Percentiles rank a stretch among this genome's conserved stretches.
These are phyloP conservation scores for Boletus vinaceobasis DNA, from an alignment of 768 basidiomycete species.

Conservation along the genomic window DNA sequence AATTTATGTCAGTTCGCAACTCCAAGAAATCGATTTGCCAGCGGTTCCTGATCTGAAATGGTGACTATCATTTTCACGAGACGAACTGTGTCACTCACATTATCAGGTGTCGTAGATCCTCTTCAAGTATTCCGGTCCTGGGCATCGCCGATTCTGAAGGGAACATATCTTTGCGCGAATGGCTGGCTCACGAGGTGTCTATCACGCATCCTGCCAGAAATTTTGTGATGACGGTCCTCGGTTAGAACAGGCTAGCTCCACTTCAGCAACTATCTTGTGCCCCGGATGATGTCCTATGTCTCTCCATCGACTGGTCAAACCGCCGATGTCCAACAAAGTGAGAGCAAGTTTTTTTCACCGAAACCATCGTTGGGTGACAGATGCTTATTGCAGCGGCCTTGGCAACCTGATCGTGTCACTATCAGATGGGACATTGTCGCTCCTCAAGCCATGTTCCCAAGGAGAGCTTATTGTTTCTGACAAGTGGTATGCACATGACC, in stretches of 20 bases:
- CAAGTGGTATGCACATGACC: slow-evolving; percentile 86
- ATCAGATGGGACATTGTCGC: slow-evolving; percentile 73
- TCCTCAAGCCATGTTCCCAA: slow-evolving; percentile 49
- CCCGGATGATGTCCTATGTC: slow-evolving; percentile 62
- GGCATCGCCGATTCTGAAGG: slow-evolving; percentile 88
- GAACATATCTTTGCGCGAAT: slow-evolving; percentile 60
- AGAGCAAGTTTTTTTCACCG: slow-evolving; percentile 14
- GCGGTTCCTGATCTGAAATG: slow-evolving; percentile 96
- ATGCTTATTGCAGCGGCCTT: slow-evolving; percentile 34
- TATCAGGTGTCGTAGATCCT: slow-evolving; percentile 56
- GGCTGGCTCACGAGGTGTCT: slow-evolving; percentile 46
- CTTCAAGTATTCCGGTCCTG: slow-evolving; percentile 45
- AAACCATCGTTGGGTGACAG: neutral
- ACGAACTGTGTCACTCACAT: slow-evolving; percentile 5
- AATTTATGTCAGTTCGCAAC: slow-evolving; percentile 41
- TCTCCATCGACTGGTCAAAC: slow-evolving; percentile 93
- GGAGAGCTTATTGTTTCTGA: slow-evolving; percentile 43
- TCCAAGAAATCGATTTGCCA: slow-evolving; percentile 69
- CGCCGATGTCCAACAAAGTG: slow-evolving; percentile 51
- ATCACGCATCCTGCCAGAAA: neutral
- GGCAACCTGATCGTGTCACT: slow-evolving; percentile 75
- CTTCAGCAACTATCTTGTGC: slow-evolving; percentile 47
- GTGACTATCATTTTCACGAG: slow-evolving; percentile 38
- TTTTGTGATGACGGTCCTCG: neutral
- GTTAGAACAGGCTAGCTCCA: slow-evolving; percentile 39